phyloP scores from a whole-genome alignment of 2,329 filamentous ascomycete species.

The Graphilbum ipis-grandicollis region DNA sequence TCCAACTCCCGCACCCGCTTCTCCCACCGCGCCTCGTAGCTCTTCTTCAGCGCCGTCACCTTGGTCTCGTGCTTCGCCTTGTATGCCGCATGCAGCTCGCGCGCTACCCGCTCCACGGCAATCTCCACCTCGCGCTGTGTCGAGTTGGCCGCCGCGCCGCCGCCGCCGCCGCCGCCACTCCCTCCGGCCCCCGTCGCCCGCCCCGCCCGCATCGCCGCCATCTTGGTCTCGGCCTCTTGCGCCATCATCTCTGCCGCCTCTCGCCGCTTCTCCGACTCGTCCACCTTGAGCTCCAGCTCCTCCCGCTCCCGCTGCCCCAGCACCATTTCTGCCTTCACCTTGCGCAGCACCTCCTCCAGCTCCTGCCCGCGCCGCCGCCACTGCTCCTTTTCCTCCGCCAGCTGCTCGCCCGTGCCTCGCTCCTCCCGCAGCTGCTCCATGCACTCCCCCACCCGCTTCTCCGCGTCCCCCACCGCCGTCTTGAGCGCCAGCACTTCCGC shows the following conservation, averaged over 20 bases:
- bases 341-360: constrained; percentile 65
- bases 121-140: constrained; percentile 54
- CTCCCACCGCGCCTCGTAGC: constrained; percentile 75
- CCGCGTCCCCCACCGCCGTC: constrained; percentile 72
- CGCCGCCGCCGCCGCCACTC: constrained; percentile 27
- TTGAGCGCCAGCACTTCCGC: constrained; percentile 81
- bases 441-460: constrained; percentile 76
- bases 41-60: constrained; percentile 73
- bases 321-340: constrained; percentile 67
- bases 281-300: constrained; percentile 55
- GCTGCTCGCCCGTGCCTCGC: constrained; percentile 48
- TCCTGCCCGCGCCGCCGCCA: constrained; percentile 78
- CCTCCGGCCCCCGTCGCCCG: constrained; percentile 20
- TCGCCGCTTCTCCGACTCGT: constrained; percentile 58
- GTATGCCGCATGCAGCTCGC: constrained; percentile 83
- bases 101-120: constrained; percentile 78
- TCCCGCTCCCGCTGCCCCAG: constrained; percentile 66
- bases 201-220: constrained; percentile 54
- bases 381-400: constrained; percentile 57
- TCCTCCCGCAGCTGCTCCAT: constrained; percentile 73
- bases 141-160: constrained; percentile 14
- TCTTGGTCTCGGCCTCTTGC: constrained; percentile 58
- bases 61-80: constrained; percentile 97
- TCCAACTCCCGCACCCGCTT: constrained; percentile 74
- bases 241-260: constrained; percentile 61